phyloP scores from a whole-genome alignment of 2,329 filamentous ascomycete species.

The Harringtonia lauricola region DNA sequence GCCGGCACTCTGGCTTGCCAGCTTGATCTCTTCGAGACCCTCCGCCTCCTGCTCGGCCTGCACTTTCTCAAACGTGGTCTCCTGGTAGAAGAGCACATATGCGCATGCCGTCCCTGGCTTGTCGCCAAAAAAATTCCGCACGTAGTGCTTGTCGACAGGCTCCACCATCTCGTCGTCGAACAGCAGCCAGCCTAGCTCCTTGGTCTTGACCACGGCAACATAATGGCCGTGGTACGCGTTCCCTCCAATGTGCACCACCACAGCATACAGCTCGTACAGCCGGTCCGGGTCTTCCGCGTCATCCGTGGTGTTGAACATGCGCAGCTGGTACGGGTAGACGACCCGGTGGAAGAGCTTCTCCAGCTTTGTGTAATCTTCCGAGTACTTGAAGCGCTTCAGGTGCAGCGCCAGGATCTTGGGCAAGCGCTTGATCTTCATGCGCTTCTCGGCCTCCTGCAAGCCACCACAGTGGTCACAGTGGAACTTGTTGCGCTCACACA shows the following conservation, averaged over 20 bases:
- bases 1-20: constrained; percentile 45
- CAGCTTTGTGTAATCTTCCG: constrained; percentile 82
- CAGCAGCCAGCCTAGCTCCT: constrained; percentile 87
- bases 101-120: constrained; percentile 84
- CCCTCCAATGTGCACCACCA: constrained; percentile 93
- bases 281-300: constrained; percentile 89
- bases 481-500: constrained; percentile 97
- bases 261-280: constrained; percentile 91
- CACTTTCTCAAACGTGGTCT: constrained; percentile 61
- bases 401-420: constrained; percentile 88
- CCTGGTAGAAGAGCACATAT: constrained; percentile 96
- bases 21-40: constrained; percentile 50
- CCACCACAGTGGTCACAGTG: constrained; percentile 97
- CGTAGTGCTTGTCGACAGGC: constrained; percentile 91
- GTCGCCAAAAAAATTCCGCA: constrained; percentile 94
- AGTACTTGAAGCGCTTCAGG: constrained; percentile 96
- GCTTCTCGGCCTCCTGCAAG: constrained; percentile 92
- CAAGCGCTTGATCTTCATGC: constrained; percentile 96
- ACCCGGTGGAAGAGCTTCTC: constrained; percentile 97
- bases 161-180: constrained; percentile 99
- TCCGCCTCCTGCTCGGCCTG: constrained; percentile 76
- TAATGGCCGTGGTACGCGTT: constrained; percentile 98
- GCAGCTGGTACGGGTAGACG: constrained; percentile 91
- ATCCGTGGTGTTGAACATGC: constrained; percentile 94
- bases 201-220: constrained; percentile 93